Evolutionary conservation across 495 filamentous ascomycete genomes (phyloP).

Genomic region (Penicillium herquei): DNA sequence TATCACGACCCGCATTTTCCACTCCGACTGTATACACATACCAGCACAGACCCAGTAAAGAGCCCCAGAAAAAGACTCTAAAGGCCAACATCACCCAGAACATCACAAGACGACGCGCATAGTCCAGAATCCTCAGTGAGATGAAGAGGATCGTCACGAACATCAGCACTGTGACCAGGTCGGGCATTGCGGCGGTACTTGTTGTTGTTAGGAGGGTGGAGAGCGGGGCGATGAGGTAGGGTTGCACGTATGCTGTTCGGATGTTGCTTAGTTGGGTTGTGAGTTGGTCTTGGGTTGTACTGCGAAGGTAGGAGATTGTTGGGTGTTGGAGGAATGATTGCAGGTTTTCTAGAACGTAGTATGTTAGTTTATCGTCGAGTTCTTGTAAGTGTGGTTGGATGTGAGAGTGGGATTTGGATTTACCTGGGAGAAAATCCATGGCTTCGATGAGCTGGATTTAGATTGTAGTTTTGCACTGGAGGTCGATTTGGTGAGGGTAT

Average conservation of each 20-base stretch:
- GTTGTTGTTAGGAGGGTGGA: conserved; percentile 49
- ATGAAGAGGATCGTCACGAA: conserved; percentile 57
- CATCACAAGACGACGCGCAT: conserved; percentile 63
- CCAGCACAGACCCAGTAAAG: conserved; percentile 45
- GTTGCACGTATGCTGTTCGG: conserved; percentile 36
- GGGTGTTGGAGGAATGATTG: conserved; percentile 31
- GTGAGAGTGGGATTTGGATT: neutral
- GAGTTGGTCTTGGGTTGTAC: conserved; percentile 21
- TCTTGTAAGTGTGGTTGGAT: neutral
- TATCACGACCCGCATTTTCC: conserved; percentile 58
- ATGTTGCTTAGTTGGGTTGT: conserved; percentile 33
- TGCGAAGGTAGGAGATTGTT: conserved; percentile 17
- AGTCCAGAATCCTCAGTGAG: conserved; percentile 64
- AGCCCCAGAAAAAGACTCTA: conserved; percentile 57
- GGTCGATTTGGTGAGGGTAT: neutral
- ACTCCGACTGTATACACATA: conserved; percentile 64
- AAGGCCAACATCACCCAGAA: conserved; percentile 68
- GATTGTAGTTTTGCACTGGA: neutral
- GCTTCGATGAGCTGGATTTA: neutral
- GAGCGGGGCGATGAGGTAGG: conserved; percentile 41
- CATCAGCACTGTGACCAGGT: conserved; percentile 59
- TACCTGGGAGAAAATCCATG: conserved; percentile 30
- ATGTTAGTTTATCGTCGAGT: neutral
- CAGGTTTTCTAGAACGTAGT: neutral
- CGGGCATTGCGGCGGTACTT: conserved; percentile 48